A percentile compares a stretch with the other conserved stretches of the same genome.
Conservation (phyloP, 306 rosid species). For the Carpinus fangiana region DNA sequence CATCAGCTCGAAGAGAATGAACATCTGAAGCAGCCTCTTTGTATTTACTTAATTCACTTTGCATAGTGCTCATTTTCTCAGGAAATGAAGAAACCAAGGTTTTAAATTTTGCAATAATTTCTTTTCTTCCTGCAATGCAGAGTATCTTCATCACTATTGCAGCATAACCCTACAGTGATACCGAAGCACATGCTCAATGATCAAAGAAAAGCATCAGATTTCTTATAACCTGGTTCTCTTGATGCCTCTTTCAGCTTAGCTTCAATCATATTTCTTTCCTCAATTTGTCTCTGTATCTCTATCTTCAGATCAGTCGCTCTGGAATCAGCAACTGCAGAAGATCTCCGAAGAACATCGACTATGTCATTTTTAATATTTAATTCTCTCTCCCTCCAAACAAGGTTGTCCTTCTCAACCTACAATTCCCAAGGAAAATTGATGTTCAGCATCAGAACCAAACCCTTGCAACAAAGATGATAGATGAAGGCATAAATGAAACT, state of each 20-base stretch:
- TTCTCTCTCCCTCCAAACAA: constrained; percentile 88
- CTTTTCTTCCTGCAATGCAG: constrained; percentile 78
- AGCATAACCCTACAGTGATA: constrained; percentile 5
- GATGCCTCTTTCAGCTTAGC: constrained; percentile 66
- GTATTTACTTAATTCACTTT: constrained; percentile 66
- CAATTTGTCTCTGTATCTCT: constrained; percentile 66
- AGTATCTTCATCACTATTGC: constrained; percentile 33
- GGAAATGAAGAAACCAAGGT: constrained; percentile 92
- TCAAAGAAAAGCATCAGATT: background rate
- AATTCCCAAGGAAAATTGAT: constrained; percentile 27
- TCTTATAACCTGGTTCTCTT: constrained; percentile 71
- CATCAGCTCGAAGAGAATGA: constrained; percentile 83
- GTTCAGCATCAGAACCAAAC: constrained; percentile 38
- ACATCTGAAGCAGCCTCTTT: constrained; percentile 87
- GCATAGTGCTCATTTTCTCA: constrained; percentile 89
- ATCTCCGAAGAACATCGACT: constrained; percentile 70
- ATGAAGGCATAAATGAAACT: constrained; percentile 60
- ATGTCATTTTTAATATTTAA: constrained; percentile 73
- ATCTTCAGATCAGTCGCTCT: constrained; percentile 58
- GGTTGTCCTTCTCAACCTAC: constrained; percentile 91
- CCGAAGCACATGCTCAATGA: constrained; percentile 7
- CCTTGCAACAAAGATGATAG: constrained; percentile 23
- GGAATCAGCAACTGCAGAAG: constrained; percentile 56
- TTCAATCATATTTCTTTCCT: constrained; percentile 62
- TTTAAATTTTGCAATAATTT: constrained; percentile 77